Percentiles rank a stretch among this genome's conserved stretches.
These are phyloP conservation scores for Stylonectria norvegica DNA, from an alignment of 2,329 filamentous ascomycete genomes.

Conservation along the genomic window DNA sequence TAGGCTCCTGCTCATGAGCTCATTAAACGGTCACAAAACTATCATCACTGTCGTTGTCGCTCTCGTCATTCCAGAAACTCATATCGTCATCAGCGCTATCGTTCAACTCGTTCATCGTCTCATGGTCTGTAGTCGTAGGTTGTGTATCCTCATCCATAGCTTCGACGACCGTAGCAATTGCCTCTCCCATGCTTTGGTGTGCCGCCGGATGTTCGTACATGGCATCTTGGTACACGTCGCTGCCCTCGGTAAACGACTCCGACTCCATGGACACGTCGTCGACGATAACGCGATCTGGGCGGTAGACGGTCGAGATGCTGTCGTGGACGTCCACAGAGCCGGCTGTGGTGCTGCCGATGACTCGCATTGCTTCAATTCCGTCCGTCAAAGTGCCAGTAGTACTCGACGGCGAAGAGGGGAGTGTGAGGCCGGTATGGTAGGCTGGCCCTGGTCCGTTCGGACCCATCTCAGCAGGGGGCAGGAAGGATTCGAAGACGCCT, in stretches of 20 bases:
- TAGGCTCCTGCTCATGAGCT: no score
- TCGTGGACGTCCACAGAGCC: slow-evolving; percentile 40
- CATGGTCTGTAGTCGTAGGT: slow-evolving; percentile 7
- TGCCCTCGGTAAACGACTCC: slow-evolving; percentile 34
- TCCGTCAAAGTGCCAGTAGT: slow-evolving; percentile 34
- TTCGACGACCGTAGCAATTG: slow-evolving; percentile 25
- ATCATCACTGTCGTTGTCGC: slow-evolving; percentile 8
- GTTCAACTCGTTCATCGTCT: not conserved
- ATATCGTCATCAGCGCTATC: slow-evolving; percentile 6
- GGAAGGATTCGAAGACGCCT: slow-evolving; percentile 43
- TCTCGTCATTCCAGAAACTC: slow-evolving; percentile 8
- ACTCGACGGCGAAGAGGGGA: slow-evolving; percentile 34
- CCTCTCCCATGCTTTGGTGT: slow-evolving; percentile 24
- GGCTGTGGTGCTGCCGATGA: slow-evolving; percentile 33
- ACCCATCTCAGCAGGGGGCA: slow-evolving; percentile 43
- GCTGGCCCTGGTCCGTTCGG: slow-evolving; percentile 45
- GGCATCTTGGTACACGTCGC: slow-evolving; percentile 34
- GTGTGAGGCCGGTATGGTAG: slow-evolving; percentile 44
- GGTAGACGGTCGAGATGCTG: slow-evolving; percentile 37
- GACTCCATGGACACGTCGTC: slow-evolving; percentile 33
- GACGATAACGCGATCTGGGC: slow-evolving; percentile 30
- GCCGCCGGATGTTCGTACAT: slow-evolving; percentile 32
- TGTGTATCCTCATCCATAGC: slow-evolving; percentile 14
- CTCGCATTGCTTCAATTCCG: slow-evolving; percentile 31
- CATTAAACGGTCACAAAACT: no score